A percentile compares a stretch with the other conserved stretches of the same genome.
These are phyloP conservation scores for Punica granatum DNA, from an alignment of 345 rosid genomes.

Conservation along the genomic window DNA sequence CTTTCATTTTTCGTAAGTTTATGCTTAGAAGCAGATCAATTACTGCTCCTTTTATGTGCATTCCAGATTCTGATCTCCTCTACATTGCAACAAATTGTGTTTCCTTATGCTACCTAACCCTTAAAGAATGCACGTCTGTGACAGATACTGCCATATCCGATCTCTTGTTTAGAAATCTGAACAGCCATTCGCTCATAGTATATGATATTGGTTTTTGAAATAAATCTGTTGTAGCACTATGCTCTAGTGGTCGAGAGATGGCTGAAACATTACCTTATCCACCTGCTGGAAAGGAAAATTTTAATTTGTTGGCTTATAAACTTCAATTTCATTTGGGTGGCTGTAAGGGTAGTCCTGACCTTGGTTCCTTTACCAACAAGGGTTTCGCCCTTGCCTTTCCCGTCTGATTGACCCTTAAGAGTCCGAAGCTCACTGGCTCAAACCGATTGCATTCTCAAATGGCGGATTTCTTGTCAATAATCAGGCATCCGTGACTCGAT, in stretches of 20 bases:
- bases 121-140: slow-evolving; percentile 57
- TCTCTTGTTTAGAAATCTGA: slow-evolving; percentile 36
- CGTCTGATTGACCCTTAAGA: too few relatives aligned
- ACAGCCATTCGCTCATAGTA: slow-evolving; percentile 50
- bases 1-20: neutral
- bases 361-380: too few relatives aligned
- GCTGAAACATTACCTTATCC: slow-evolving; percentile 17
- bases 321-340: slow-evolving; percentile 73
- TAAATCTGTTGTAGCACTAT: slow-evolving; percentile 51
- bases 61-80: slow-evolving; percentile 51
- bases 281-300: slow-evolving; percentile 18
- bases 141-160: slow-evolving; percentile 63
- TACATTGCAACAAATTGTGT: slow-evolving; percentile 33
- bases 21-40: neutral
- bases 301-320: slow-evolving; percentile 32
- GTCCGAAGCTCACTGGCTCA: too few relatives aligned
- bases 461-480: too few relatives aligned
- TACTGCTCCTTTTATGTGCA: slow-evolving; percentile 10
- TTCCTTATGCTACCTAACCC: slow-evolving; percentile 49
- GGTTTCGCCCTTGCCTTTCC: too few relatives aligned
- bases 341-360: slow-evolving; percentile 71
- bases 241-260: slow-evolving; percentile 12
- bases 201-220: slow-evolving; percentile 64
- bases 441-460: too few relatives aligned
- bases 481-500: too few relatives aligned